These are phyloP conservation scores for Eimeria necatrix DNA, from an alignment of 169 alveolate genomes.

Conservation along the genomic window DNA sequence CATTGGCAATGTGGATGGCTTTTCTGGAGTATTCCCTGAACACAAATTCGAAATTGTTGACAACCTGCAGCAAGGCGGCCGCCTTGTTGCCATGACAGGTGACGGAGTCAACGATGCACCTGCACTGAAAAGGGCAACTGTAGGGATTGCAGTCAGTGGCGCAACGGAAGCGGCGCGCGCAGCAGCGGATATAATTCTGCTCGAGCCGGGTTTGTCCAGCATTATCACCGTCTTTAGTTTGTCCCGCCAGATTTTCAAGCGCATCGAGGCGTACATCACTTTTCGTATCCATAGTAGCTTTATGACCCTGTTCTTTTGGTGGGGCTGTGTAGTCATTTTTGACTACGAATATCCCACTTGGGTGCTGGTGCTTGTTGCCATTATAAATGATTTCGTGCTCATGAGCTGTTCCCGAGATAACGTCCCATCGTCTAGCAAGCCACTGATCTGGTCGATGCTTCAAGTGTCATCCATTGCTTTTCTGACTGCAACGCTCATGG, in stretches of 20 bases:
- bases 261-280: conserved; percentile 90
- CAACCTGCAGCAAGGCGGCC: conserved; percentile 82
- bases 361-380: conserved; percentile 79
- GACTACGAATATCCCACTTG: conserved; percentile 78
- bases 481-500: conserved; percentile 76
- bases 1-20: conserved; percentile 83
- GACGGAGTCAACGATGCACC: conserved; percentile 97
- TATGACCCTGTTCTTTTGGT: conserved; percentile 83
- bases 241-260: conserved; percentile 91
- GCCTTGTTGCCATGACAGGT: conserved; percentile 95
- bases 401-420: conserved; percentile 82
- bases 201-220: conserved; percentile 93
- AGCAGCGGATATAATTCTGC: conserved; percentile 92
- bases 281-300: conserved; percentile 83
- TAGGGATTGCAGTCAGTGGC: conserved; percentile 96
- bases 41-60: conserved; percentile 91
- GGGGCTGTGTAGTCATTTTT: conserved; percentile 80
- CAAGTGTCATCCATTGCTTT: conserved; percentile 60
- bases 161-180: conserved; percentile 94
- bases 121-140: conserved; percentile 94
- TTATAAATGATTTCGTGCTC: conserved; percentile 81
- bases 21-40: conserved; percentile 90
- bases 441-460: conserved; percentile 81
- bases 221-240: conserved; percentile 90
- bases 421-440: conserved; percentile 78